Percentiles rank a stretch among this genome's conserved stretches.
Evolutionary conservation across 1,139 yeast genomes (phyloP).

Genomic region (Candida neerlandica): DNA sequence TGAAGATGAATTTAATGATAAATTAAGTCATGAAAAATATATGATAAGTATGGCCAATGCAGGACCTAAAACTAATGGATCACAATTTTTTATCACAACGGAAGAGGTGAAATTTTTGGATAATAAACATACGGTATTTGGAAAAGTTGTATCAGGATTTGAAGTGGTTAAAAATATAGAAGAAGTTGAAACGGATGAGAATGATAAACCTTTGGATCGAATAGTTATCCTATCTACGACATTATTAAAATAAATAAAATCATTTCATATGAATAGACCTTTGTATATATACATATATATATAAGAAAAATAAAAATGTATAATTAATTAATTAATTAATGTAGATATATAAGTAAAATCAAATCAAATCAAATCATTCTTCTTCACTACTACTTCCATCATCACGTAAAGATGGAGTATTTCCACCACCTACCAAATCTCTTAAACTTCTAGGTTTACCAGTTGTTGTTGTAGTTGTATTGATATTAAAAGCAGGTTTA

Average conservation of each 20-base stretch:
- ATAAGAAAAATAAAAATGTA: not conserved
- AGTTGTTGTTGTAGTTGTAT: constrained; percentile 6
- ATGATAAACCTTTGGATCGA: constrained; percentile 26
- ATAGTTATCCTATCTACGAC: constrained; percentile 25
- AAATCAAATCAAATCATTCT: constrained; percentile 21
- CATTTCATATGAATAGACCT: not conserved
- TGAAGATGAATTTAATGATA: constrained; percentile 41
- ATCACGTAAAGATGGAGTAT: constrained; percentile 19
- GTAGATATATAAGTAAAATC: not conserved
- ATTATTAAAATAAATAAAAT: constrained; percentile 5
- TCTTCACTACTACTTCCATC: constrained; percentile 46
- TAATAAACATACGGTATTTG: constrained; percentile 44
- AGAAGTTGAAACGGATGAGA: constrained; percentile 30
- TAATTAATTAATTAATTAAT: not conserved
- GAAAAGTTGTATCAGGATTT: constrained; percentile 42
- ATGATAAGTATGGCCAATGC: constrained; percentile 47
- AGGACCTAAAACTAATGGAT: constrained; percentile 46
- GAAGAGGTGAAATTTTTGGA: constrained; percentile 47
- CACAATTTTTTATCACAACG: constrained; percentile 47
- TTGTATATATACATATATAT: not conserved
- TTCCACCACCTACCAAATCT: constrained; percentile 36
- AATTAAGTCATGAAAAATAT: constrained; percentile 34
- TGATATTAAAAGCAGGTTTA: constrained; percentile 2
- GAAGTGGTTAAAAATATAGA: constrained; percentile 43
- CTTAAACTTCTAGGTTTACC: constrained; percentile 44